Evolutionary conservation across 75 land plant species (phyloP), one percentile per base, ranked within the genome.

Genomic region (Pseudotsuga menziesii): DNA sequence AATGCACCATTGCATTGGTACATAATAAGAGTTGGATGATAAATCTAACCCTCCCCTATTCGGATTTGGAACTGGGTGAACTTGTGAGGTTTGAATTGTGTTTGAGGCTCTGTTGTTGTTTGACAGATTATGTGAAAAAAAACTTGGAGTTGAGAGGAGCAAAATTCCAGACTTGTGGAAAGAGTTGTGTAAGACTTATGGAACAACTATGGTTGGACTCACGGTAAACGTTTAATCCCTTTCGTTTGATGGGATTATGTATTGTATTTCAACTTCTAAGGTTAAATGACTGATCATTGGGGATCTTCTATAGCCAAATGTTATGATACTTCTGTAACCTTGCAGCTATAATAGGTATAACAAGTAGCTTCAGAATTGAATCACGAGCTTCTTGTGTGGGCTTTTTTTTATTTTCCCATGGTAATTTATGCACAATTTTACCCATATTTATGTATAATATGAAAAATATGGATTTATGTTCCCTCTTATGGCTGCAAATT

Each of bases 201-300:
- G 97, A 20, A 92, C 97, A 44, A 90, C 91, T 58, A 88, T 94
- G 94, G 97, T 92, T 77, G 97, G 97, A 22, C 89, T 94, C 7
- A 86, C 89, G 87, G 94, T 92, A 84, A 71, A 64, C 3, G 36
- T 58, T 56, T 29, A 15, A 32, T 26, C 27, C 9, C 15, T 48
- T 75, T 29, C 69, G 11, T 27, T 66, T 57, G 44, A 25, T 72
- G 16, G 36, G 14, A 11, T 11, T 63, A 15, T 27, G 36, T 36
- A 27, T 2, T 27, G 36, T 63, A 32, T 55, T 32, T n/a, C 6
- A n/a, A 8, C 2, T 71, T 78, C 26, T 2, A 32, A 20, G 17
- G 75, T 25, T 19, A 9, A 59, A 35, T 32, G 4, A 8, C 15
- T 22, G 44, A 15, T 16, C 9, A n/a, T 76, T 17, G 35, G 32